Conservation (phyloP, 2,329 filamentous ascomycete genomes). For the Fusarium fracticaudum region DNA sequence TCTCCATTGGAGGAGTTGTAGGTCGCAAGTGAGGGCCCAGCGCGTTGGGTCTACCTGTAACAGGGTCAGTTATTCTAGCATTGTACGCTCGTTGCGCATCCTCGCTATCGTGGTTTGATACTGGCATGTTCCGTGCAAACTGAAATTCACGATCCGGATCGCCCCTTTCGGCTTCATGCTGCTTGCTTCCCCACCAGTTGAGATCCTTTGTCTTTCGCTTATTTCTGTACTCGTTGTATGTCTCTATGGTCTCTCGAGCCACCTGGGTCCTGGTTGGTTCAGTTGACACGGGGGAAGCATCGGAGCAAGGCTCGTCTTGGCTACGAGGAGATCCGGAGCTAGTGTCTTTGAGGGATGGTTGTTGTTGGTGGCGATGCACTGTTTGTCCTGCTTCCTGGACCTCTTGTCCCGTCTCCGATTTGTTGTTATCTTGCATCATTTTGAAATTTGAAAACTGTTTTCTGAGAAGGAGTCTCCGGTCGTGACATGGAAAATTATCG, state of each 20-base stretch:
- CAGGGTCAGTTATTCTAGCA: background rate
- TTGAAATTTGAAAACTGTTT: background rate
- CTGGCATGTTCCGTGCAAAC: constrained; percentile 5
- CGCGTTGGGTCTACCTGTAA: background rate
- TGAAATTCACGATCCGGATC: constrained; percentile 19
- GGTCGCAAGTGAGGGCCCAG: constrained; percentile 18
- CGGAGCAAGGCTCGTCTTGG: background rate
- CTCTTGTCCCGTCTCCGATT: background rate
- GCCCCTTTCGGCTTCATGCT: background rate
- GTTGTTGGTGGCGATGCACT: background rate
- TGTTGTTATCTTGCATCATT: background rate
- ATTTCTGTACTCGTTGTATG: background rate
- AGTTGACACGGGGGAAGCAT: background rate
- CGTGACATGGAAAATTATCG: background rate
- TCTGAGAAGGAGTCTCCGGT: background rate
- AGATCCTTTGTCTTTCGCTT: background rate
- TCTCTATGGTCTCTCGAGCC: background rate
- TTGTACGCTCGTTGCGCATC: background rate
- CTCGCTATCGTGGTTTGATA: constrained; percentile 1
- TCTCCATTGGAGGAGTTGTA: constrained; percentile 22
- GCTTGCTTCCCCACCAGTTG: constrained; percentile 11
- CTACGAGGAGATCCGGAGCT: background rate
- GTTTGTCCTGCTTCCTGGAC: background rate
- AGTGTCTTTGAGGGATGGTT: background rate
- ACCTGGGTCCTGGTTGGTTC: background rate